Evolutionary conservation across 1,284 basidiomycete species (phyloP).

Genomic region (Boletellus sp.): DNA sequence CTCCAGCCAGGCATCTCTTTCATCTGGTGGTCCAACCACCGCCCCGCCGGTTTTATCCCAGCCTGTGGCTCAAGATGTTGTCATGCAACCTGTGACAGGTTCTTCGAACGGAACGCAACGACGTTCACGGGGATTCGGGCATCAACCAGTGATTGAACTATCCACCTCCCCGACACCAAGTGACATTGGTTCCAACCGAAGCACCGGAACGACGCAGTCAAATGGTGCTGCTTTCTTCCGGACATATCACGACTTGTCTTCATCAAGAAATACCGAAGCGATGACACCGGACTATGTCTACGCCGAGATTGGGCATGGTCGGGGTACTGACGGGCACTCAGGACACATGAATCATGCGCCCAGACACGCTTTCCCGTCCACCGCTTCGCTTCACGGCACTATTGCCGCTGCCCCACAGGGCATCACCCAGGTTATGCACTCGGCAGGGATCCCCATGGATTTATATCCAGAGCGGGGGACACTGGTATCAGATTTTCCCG

Average conservation of each 20-base stretch:
- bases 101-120: slow-evolving; percentile 27
- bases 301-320: slow-evolving; percentile 74
- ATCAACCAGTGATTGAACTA: slow-evolving; percentile 60
- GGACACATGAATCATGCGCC: slow-evolving; percentile 17
- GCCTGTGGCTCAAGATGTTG: slow-evolving; percentile 13
- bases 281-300: slow-evolving; percentile 71
- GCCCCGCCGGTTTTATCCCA: slow-evolving; percentile 5
- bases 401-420: slow-evolving; percentile 27
- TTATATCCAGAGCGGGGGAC: slow-evolving; percentile 16
- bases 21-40: slow-evolving; percentile 5
- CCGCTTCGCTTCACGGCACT: slow-evolving; percentile 17
- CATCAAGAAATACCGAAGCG: slow-evolving; percentile 49
- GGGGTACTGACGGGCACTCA: slow-evolving; percentile 41
- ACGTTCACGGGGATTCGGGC: slow-evolving; percentile 44
- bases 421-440: slow-evolving; percentile 37
- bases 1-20: slow-evolving; percentile 15
- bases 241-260: slow-evolving; percentile 48
- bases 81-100: slow-evolving; percentile 14
- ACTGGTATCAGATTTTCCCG: slow-evolving; percentile 7
- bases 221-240: slow-evolving; percentile 61
- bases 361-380: slow-evolving; percentile 22
- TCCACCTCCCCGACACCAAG: slow-evolving; percentile 58
- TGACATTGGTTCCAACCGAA: slow-evolving; percentile 54
- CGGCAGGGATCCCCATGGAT: slow-evolving; percentile 30
- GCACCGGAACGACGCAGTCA: slow-evolving; percentile 50